Conservation (phyloP, 768 basidiomycete species). For the Cystofilobasidium capitatum region DNA sequence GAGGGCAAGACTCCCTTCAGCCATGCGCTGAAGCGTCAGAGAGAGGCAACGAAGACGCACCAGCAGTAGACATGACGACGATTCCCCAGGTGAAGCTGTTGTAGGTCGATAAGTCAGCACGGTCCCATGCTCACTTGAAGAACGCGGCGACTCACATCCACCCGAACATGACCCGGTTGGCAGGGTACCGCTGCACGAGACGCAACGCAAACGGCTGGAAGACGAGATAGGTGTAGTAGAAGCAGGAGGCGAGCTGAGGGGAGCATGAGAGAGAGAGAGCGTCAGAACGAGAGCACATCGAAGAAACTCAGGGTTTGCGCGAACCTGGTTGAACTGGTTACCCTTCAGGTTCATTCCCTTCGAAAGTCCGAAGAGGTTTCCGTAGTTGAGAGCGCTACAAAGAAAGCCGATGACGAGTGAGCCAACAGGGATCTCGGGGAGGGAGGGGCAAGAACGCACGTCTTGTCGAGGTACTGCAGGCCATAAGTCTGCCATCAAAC, state of each 20-base stretch:
- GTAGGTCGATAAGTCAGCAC: no score
- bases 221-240: constrained; percentile 36
- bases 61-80: no score
- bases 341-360: constrained; percentile 23
- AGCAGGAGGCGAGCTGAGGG: constrained; percentile 27
- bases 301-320: no score
- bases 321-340: constrained; percentile 25
- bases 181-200: constrained; percentile 35
- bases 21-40: no score
- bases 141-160: constrained; percentile 22
- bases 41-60: no score
- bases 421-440: no score
- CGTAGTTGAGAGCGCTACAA: constrained; percentile 35
- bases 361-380: constrained; percentile 36
- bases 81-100: no score
- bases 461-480: constrained; percentile 38
- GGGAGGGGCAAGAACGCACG: no score
- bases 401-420: no score
- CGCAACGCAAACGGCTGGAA: constrained; percentile 36
- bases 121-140: constrained; percentile 27
- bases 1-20: constrained; percentile 38
- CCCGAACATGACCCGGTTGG: constrained; percentile 19
- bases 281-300: no score
- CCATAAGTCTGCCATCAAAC: constrained; percentile 8
- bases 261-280: no score